phyloP scores from a whole-genome alignment of 768 basidiomycete genomes.

The Phallus indusiatus region DNA sequence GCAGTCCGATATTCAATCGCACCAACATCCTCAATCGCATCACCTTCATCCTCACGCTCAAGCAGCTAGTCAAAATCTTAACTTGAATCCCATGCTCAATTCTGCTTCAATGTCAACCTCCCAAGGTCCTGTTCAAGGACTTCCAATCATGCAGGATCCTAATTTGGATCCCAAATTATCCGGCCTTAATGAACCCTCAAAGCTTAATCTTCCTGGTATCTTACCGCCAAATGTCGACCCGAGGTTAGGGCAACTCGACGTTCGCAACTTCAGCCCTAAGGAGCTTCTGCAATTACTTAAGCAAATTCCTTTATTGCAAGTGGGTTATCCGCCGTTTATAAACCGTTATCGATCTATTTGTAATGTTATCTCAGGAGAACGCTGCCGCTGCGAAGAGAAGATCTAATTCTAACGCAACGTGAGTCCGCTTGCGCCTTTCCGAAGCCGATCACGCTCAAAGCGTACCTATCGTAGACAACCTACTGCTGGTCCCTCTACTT shows the following conservation, averaged over 20 bases:
- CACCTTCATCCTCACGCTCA: background rate
- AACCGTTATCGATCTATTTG: background rate
- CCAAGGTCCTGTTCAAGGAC: slow-evolving; percentile 10
- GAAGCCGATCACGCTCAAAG: background rate
- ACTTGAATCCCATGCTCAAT: slow-evolving; percentile 4
- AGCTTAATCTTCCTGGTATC: background rate
- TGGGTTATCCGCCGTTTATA: background rate
- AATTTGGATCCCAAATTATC: slow-evolving; percentile 53
- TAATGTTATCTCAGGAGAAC: background rate
- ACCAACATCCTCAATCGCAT: background rate
- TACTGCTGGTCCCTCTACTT: slow-evolving; percentile 4
- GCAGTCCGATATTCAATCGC: slow-evolving; percentile 8
- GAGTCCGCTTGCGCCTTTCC: background rate
- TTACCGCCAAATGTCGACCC: background rate
- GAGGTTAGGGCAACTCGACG: background rate
- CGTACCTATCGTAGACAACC: background rate
- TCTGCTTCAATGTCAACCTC: slow-evolving; percentile 20
- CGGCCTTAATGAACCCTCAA: background rate
- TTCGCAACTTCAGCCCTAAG: background rate
- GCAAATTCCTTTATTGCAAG: background rate
- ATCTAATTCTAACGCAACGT: background rate
- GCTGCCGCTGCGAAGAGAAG: background rate
- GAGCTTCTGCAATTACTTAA: background rate
- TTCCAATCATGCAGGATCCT: slow-evolving; percentile 21
- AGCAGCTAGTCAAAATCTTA: slow-evolving; percentile 1